A percentile compares a stretch with the other conserved stretches of the same genome.
These are phyloP conservation scores for Candida adriatica DNA, from an alignment of 805 yeast genomes.

Conservation along the genomic window DNA sequence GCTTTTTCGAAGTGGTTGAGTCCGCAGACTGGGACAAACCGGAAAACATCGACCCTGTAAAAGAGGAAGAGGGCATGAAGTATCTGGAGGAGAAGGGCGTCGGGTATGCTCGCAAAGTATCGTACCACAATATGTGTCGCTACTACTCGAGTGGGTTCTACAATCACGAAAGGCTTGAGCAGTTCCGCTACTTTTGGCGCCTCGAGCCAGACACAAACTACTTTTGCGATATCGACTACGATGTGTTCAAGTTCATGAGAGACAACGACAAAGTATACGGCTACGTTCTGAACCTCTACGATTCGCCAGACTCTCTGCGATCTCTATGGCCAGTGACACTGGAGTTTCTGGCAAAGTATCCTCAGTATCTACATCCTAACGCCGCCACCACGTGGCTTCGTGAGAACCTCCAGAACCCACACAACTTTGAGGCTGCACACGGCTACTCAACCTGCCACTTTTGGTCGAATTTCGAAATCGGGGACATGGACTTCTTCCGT, in stretches of 20 bases:
- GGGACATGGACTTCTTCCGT: constrained; percentile 74
- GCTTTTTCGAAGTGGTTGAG: constrained; percentile 39
- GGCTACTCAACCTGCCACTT: constrained; percentile 69
- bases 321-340: constrained; percentile 67
- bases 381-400: constrained; percentile 60
- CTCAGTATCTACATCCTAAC: constrained; percentile 51
- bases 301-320: constrained; percentile 55
- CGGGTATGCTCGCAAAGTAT: constrained; percentile 51
- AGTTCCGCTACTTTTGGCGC: constrained; percentile 73
- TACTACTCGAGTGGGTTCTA: constrained; percentile 63
- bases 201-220: constrained; percentile 69
- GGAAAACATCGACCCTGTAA: constrained; percentile 38
- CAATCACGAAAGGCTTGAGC: constrained; percentile 52
- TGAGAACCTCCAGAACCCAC: constrained; percentile 47
- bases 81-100: constrained; percentile 35
- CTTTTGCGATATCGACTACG: constrained; percentile 65
- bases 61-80: constrained; percentile 35
- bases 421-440: constrained; percentile 32
- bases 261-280: constrained; percentile 67
- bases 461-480: constrained; percentile 88
- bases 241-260: constrained; percentile 68
- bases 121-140: constrained; percentile 84
- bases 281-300: constrained; percentile 61
- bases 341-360: constrained; percentile 47
- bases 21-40: constrained; percentile 57